Base-by-base conservation (phyloP, 2,329 filamentous ascomycete genomes). In the Calonectria crousiana region DNA sequence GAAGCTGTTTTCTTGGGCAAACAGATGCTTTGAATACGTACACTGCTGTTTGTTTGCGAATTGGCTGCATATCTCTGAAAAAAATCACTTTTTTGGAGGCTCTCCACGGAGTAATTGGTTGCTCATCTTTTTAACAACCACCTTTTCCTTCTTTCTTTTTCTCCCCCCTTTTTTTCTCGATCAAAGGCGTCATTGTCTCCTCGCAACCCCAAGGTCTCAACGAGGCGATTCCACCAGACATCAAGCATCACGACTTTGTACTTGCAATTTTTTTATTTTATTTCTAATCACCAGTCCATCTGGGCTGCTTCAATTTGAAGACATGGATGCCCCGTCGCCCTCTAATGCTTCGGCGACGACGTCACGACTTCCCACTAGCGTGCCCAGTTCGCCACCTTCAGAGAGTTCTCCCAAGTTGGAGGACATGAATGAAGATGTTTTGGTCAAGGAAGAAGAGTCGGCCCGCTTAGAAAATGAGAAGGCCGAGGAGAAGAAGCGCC, bases 401-500 rank as follows among this genome's bases (percentile, higher is more conserved):
- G 78, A 82, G 2, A 74, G 78, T 0, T 67, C 77, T 9, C 73
- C 77, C 18, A 71, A 76, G 16, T 28, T 75, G 4, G 78, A 80
- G 1, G 75, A 79, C 1, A 68, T 73, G 0, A 80, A 78, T 5
- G 79, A 84, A 2, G 81, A 82, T 58, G 68, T 76, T 0, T 77
- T 88, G 0, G 73, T 82, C 0, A 83, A 81, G 10, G 85, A 86
- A 20, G 86, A 88, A 51, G 81, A 84, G 1, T 78, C 80, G 3
- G 86, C 86, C 0, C 76, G 82, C 0, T 47, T 71, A 0, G 83
- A 81, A 1, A 88, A 87, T 13, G 85, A 88, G 51, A 89, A 88
- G 30, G 87, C 87, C 0, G 92, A 92, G 56, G 86, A 89, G 16
- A 87, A 87, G 53, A 71, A 80, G 0, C 80, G 78, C 0, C 87